Conservation (phyloP, 2,329 filamentous ascomycete species). For the Calonectria pseudoreteaudii region DNA sequence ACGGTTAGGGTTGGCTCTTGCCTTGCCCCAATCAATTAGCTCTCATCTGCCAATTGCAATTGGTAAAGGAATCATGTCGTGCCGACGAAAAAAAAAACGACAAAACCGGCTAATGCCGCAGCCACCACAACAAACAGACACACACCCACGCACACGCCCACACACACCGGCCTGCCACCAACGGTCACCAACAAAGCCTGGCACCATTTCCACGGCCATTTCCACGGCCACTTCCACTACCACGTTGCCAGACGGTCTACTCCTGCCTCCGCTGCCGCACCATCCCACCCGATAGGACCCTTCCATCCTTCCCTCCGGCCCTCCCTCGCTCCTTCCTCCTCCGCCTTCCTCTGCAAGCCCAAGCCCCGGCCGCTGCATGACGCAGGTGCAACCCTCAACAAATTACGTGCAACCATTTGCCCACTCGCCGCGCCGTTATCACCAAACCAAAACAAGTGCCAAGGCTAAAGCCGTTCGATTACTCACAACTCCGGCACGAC, state of each 20-base stretch:
- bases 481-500: constrained; percentile 8
- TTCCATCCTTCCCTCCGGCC: neutral
- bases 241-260: neutral
- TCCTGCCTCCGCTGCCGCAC: neutral
- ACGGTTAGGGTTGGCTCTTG: neutral
- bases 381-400: constrained; percentile 28
- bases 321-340: neutral
- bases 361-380: constrained; percentile 17
- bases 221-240: neutral
- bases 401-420: constrained; percentile 22
- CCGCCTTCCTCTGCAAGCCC: neutral
- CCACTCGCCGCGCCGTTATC: constrained; percentile 8
- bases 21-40: neutral
- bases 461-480: constrained; percentile 14
- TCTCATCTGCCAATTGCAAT: neutral
- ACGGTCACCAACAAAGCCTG: neutral
- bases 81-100: constrained; percentile 13
- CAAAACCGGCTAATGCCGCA: constrained; percentile 11
- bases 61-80: neutral
- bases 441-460: constrained; percentile 5
- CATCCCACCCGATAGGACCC: neutral
- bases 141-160: neutral
- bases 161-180: neutral
- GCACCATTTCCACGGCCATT: neutral
- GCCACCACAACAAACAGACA: neutral